Evolutionary conservation across 306 rosid species (phyloP), one percentile per base, ranked within the genome.

Genomic region (Morella rubra): DNA sequence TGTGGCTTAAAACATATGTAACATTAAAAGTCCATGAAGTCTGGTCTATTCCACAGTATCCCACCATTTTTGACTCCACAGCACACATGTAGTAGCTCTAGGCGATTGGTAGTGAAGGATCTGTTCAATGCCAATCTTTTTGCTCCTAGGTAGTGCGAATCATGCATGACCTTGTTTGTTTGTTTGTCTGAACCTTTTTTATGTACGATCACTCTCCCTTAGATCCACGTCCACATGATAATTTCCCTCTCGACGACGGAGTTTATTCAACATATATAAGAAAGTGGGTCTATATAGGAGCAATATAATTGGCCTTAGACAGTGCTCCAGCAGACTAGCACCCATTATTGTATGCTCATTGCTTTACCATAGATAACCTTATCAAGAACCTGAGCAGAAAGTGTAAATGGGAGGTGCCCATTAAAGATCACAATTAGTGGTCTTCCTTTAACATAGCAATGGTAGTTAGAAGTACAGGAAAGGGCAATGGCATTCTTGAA

Each of bases 101-200:
- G 56, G 74, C 14, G 3, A 18, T 72, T 73, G 73, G 59, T 64
- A 13, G 56, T 37, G 73, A 54, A 42, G 53, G 22, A 59, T 58
- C 79, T 54, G 58, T 69, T 71, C 71, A 68, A 66, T 32, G 44
- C 27, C 32, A 27, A 27, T 27, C 32, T 27, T 27, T 27, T 70
- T 76, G 51, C 68, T 52, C 69, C 46, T 58, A 37, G 56, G 54
- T 15, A 37, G n/a, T 18, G 13, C 37, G 44, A 73, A 69, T 69
- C 83, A 82, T 80, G 81, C 82, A 69, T 84, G 13, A n/a, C 75
- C 19, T 61, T 32, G 40, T 44, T 55, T 8, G 80, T 77, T 73
- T 75, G 54, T 73, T 75, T 75, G 37, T 13, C 45, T 65, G 80
- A 44, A 32, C 37, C 37, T 32, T 32, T 32, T 27, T 1, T 27